Evolutionary conservation across 768 basidiomycete genomes (phyloP).

Genomic region (Rhizopogon salebrosus): DNA sequence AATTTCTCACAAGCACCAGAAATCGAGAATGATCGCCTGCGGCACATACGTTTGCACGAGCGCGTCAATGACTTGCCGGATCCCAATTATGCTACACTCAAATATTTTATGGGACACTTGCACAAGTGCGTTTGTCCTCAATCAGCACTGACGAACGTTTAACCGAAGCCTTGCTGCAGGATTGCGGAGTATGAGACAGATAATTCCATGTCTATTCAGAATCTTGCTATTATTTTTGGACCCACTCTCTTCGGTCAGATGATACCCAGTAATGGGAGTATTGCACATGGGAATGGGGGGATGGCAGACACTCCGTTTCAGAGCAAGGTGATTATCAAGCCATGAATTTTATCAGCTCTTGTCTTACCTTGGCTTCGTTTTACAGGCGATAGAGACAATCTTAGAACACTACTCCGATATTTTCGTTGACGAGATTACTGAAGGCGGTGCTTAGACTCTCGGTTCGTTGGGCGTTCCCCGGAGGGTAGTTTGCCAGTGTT

Average conservation of each 20-base stretch:
- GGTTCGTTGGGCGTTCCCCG: background rate
- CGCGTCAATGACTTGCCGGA: slow-evolving; percentile 97
- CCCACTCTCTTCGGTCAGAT: slow-evolving; percentile 88
- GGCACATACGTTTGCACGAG: slow-evolving; percentile 95
- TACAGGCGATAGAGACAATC: slow-evolving; percentile 91
- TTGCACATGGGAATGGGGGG: slow-evolving; percentile 42
- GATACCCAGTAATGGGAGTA: slow-evolving; percentile 38
- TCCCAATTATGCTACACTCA: slow-evolving; percentile 96
- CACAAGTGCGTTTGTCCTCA: slow-evolving; percentile 57
- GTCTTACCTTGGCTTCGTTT: background rate
- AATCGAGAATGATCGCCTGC: slow-evolving; percentile 89
- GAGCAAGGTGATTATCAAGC: slow-evolving; percentile 49
- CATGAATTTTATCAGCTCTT: background rate
- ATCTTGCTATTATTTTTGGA: slow-evolving; percentile 94
- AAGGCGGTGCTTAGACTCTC: slow-evolving; percentile 28
- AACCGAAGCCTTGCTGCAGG: slow-evolving; percentile 33
- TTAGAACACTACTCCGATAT: slow-evolving; percentile 93
- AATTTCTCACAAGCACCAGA: slow-evolving; percentile 34
- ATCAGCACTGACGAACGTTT: background rate
- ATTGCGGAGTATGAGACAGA: slow-evolving; percentile 68
- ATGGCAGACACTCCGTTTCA: slow-evolving; percentile 71
- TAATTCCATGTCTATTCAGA: slow-evolving; percentile 91
- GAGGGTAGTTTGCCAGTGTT: slow-evolving; percentile 10
- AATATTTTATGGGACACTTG: slow-evolving; percentile 92
- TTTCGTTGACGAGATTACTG: slow-evolving; percentile 83